Base-by-base conservation (phyloP, 345 rosid genomes). In the Melastoma malabathricum region DNA sequence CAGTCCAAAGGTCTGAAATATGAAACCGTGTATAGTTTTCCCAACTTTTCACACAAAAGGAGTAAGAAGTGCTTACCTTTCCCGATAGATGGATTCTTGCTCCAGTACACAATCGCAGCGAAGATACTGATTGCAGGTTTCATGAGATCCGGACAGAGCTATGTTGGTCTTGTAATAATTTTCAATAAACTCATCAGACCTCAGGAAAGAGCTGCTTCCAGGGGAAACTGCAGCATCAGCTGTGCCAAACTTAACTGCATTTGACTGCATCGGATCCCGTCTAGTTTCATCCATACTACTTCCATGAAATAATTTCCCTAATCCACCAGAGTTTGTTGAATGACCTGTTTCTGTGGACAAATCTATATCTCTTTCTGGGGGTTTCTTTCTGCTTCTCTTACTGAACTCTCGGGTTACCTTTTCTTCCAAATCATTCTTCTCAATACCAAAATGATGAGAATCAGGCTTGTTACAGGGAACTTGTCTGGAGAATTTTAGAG, bases 71-170 rank as follows among this genome's bases (percentile, higher is more conserved):
- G 47, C 52, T 69, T 65, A 85, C 97, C 74, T 78, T 67, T 76
- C 84, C 52, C 52, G 57, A 61, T 65, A 69, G 43, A 66, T 66
- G 59, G 81, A 72, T 56, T 75, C 84, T 56, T 76, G 79, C 70
- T 73, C 88, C 43, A 83, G 72, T 54, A 83, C 64, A 43, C 94
- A 81, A 63, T 69, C 78, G 73, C 95, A 89, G 51, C 63, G 52
- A 61, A 81, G 50, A 66, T 67, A 79, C 41, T 57, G 74, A 48
- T 59, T 60, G 65, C 94, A 76, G 59, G 75, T 78, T 71, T 85
- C 97, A 41, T 68, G 64, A 66, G 61, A 50, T 65, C 70, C 64
- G 56, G 77, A 54, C 73, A 76, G 83, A 41, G 93, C 82, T 64
- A 83, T 63, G 55, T 68, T 66, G 23, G 62, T 54, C 56, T 72